Evolutionary conservation across 164 flowering plant species (phyloP), one percentile per base, ranked within the genome.

Genomic region (Macadamia tetraphylla): DNA sequence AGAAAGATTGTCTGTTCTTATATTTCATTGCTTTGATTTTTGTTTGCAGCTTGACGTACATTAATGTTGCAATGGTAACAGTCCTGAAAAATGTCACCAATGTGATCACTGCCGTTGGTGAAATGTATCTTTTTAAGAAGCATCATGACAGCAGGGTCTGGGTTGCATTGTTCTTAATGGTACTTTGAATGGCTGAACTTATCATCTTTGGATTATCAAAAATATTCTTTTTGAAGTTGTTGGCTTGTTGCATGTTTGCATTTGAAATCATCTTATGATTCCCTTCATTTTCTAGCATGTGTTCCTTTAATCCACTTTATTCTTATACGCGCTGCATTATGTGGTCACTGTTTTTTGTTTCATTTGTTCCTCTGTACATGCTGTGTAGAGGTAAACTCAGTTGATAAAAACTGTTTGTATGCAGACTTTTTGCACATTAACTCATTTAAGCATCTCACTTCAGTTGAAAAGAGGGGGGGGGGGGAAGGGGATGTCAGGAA

Each of bases 1-100:
- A 35, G 5, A 35, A 35, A 35, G 40, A 35, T 2, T 35, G 40
- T 35, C 5, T 35, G 3, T 18, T 30, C 13, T 14, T 29, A 7
- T 42, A 3, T 42, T n/a, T 15, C 23, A 2, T 69, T 63, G 43
- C 65, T 40, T 18, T 69, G 30, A 7, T 68, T 49, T 58, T 29
- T 67, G 52, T 84, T 65, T 84, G 90, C 98, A 95, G 99, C 77
- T 75, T 95, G 77, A 95, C 83, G 76, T 92, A 89, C 84, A 92
- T 95, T 40, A 95, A 95, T 81, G 98, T 95, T 51, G 99, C 99
- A 29, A 95, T 95, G 99, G 99, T 95, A 63, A 95, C 99, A 29
- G 93, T 95, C 40, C 79, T 95, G 69, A 95, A 95, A 87, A 95
- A 95, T 79, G 96, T 92, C 57, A 95, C 99, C n/a, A 95, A 95